phyloP scores from a whole-genome alignment of 345 rosid genomes.

The Raphanus sativus region DNA sequence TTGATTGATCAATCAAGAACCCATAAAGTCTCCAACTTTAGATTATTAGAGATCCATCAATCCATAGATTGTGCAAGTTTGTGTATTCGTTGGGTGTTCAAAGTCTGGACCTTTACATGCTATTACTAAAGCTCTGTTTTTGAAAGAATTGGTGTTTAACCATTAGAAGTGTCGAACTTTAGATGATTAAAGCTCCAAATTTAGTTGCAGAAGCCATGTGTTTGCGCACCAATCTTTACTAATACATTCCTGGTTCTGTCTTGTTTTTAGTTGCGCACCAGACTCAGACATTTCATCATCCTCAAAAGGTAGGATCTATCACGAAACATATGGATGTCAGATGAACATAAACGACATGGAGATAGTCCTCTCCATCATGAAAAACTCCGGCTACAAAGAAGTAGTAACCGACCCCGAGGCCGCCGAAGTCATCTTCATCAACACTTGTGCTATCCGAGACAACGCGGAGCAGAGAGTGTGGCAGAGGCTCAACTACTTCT shows the following conservation, averaged over 20 bases:
- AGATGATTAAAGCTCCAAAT: background rate
- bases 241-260: constrained; percentile 8
- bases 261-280: constrained; percentile 38
- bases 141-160: background rate
- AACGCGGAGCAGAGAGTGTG: constrained; percentile 93
- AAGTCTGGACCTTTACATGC: background rate
- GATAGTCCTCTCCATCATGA: constrained; percentile 87
- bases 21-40: background rate
- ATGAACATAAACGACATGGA: constrained; percentile 98
- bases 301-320: constrained; percentile 74
- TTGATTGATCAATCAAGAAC: background rate
- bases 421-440: constrained; percentile 85
- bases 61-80: background rate
- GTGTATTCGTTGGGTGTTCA: background rate
- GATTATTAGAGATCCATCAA: background rate
- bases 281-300: constrained; percentile 40
- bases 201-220: background rate
- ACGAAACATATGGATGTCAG: constrained; percentile 93
- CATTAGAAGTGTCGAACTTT: constrained; percentile 7
- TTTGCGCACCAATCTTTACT: background rate
- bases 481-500: constrained; percentile 95
- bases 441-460: constrained; percentile 91
- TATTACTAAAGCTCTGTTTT: constrained; percentile 9
- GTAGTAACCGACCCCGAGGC: constrained; percentile 70
- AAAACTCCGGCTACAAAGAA: constrained; percentile 71